Conservation (phyloP, 169 alveolate genomes). For the Theileria orientalis region DNA sequence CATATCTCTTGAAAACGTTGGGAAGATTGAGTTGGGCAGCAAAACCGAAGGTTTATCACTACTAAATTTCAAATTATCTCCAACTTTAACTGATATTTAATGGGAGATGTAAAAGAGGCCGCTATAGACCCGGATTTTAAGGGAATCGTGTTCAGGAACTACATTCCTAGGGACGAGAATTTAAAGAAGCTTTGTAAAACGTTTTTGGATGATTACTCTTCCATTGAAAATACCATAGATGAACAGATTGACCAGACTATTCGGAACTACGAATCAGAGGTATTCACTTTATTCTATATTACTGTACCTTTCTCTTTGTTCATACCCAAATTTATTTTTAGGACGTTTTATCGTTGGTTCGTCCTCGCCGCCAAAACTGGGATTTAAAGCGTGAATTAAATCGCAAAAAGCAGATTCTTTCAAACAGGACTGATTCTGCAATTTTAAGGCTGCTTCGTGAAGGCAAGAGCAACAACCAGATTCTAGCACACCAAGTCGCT, state of each 20-base stretch:
- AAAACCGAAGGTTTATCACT: constrained; percentile 40
- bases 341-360: constrained; percentile 63
- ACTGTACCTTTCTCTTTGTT: background rate
- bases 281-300: background rate
- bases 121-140: constrained; percentile 38
- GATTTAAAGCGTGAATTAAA: constrained; percentile 81
- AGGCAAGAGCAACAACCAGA: background rate
- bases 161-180: constrained; percentile 62
- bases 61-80: constrained; percentile 25
- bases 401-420: constrained; percentile 65
- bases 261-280: constrained; percentile 44
- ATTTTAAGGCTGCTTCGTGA: constrained; percentile 71
- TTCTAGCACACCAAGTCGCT: constrained; percentile 20
- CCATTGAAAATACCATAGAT: constrained; percentile 55
- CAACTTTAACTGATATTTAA: constrained; percentile 31
- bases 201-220: constrained; percentile 49
- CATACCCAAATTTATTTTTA: background rate
- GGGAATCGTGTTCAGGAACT: constrained; percentile 50
- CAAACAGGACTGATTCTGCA: constrained; percentile 77
- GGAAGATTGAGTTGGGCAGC: constrained; percentile 48
- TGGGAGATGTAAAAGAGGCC: constrained; percentile 15
- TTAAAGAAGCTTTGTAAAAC: constrained; percentile 41
- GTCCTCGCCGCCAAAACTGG: constrained; percentile 63
- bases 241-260: constrained; percentile 29
- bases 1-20: constrained; percentile 57